A percentile compares a stretch with the other conserved stretches of the same genome.
phyloP scores from a whole-genome alignment of 1,284 basidiomycete genomes.

The Pyrrhoderma lamaoense region DNA sequence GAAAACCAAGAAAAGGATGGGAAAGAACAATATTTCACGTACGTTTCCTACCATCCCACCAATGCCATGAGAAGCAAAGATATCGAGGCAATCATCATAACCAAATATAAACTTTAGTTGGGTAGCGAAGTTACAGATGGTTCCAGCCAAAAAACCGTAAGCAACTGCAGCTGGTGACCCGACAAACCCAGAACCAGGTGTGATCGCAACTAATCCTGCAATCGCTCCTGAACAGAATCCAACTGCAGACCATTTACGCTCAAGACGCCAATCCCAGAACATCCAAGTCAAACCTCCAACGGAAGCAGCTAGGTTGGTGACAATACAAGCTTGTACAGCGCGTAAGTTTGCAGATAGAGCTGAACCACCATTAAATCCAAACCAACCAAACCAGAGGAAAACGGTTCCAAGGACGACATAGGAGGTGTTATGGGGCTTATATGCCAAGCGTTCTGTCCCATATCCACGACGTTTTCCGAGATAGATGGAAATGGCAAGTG shows the following conservation, averaged over 20 bases:
- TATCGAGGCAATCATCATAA: conserved; percentile 79
- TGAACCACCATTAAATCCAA: conserved; percentile 63
- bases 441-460: conserved; percentile 84
- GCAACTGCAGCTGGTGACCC: conserved; percentile 78
- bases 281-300: conserved; percentile 94
- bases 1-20: not conserved
- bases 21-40: conserved; percentile 8
- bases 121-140: conserved; percentile 89
- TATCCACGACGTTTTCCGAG: conserved; percentile 89
- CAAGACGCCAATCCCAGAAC: conserved; percentile 88
- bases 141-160: conserved; percentile 82
- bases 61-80: conserved; percentile 86
- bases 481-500: conserved; percentile 87
- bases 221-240: conserved; percentile 97
- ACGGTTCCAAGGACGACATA: conserved; percentile 91
- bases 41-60: conserved; percentile 85
- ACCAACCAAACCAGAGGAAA: conserved; percentile 99
- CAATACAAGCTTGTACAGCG: conserved; percentile 84
- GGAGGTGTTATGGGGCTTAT: conserved; percentile 83
- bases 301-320: conserved; percentile 85
- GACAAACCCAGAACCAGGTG: conserved; percentile 86
- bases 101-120: conserved; percentile 79
- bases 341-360: conserved; percentile 83
- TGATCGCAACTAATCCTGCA: conserved; percentile 85
- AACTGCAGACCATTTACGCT: conserved; percentile 89